These are phyloP conservation scores for Macaranga tanarius DNA, from an alignment of 441 rosid genomes.

Conservation along the genomic window DNA sequence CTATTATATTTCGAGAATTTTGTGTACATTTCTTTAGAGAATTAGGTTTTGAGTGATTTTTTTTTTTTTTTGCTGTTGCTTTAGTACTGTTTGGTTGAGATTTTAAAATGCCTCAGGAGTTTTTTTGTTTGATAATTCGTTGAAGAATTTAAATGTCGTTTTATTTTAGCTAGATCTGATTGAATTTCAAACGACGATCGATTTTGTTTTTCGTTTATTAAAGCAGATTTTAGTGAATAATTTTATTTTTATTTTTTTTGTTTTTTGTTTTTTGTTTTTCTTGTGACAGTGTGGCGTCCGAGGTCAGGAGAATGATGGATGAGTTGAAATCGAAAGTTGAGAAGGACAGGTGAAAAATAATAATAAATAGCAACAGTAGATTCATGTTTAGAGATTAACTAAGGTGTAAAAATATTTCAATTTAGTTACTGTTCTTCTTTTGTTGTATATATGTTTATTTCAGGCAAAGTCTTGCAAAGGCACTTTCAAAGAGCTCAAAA, in stretches of 20 bases:
- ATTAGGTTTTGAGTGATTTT: too few relatives aligned
- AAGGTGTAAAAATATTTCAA: not conserved
- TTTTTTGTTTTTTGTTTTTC: not conserved
- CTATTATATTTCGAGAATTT: too few relatives aligned
- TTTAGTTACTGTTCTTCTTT: not conserved
- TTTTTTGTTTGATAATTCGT: too few relatives aligned
- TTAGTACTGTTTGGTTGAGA: too few relatives aligned
- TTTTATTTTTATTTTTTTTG: too few relatives aligned
- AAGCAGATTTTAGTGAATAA: too few relatives aligned
- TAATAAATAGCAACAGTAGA: not conserved
- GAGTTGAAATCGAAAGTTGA: constrained; percentile 69
- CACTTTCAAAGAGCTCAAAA: constrained; percentile 74
- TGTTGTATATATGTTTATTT: constrained; percentile 16
- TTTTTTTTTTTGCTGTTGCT: too few relatives aligned
- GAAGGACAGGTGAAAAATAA: constrained; percentile 61
- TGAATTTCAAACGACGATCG: not conserved
- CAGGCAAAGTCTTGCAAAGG: constrained; percentile 69
- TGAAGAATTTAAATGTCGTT: too few relatives aligned
- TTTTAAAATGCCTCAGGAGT: too few relatives aligned
- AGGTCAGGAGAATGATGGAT: constrained; percentile 58
- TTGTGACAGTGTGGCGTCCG: constrained; percentile 62
- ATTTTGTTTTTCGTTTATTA: too few relatives aligned
- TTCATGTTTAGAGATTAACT: not conserved
- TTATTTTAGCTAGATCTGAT: too few relatives aligned
- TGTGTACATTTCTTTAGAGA: too few relatives aligned